Conservation (phyloP, 2,329 filamentous ascomycete genomes). For the Nigrospora osmanthi region DNA sequence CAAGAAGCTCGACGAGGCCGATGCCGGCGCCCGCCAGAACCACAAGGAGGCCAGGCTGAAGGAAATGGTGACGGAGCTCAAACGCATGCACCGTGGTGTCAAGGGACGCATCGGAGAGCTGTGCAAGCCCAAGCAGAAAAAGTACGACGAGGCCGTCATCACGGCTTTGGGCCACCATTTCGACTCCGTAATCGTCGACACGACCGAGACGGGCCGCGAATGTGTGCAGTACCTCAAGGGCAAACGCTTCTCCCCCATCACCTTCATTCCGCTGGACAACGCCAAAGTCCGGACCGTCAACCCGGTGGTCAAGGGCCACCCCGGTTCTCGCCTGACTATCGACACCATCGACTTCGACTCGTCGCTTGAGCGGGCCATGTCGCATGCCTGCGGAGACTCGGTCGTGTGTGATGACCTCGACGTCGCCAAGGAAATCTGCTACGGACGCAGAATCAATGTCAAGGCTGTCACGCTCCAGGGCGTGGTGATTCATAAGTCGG, state of each 20-base stretch:
- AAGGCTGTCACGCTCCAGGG: slow-evolving; percentile 94
- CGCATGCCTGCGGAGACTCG: slow-evolving; percentile 88
- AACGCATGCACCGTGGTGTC: slow-evolving; percentile 86
- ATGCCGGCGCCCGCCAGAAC: slow-evolving; percentile 77
- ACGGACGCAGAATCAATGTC: slow-evolving; percentile 74
- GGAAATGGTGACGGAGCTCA: slow-evolving; percentile 78
- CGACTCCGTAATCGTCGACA: slow-evolving; percentile 90
- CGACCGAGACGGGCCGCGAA: slow-evolving; percentile 86
- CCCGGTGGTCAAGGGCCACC: slow-evolving; percentile 81
- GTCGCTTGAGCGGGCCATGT: slow-evolving; percentile 82
- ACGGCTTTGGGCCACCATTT: slow-evolving; percentile 89
- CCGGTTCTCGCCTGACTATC: slow-evolving; percentile 80
- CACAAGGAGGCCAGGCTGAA: slow-evolving; percentile 72
- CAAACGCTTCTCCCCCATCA: slow-evolving; percentile 78
- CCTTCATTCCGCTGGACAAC: slow-evolving; percentile 93
- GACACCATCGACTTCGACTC: slow-evolving; percentile 94
- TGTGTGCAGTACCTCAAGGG: slow-evolving; percentile 94
- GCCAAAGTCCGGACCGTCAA: slow-evolving; percentile 92
- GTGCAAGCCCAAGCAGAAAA: slow-evolving; percentile 95
- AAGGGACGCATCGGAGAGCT: slow-evolving; percentile 85
- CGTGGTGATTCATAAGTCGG: slow-evolving; percentile 94
- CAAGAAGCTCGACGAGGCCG: slow-evolving; percentile 74
- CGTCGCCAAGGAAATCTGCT: slow-evolving; percentile 84
- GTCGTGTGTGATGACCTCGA: slow-evolving; percentile 87
- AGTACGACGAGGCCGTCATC: slow-evolving; percentile 87